Conservation (phyloP, 805 yeast genomes). For the Yarrowia sp. region DNA sequence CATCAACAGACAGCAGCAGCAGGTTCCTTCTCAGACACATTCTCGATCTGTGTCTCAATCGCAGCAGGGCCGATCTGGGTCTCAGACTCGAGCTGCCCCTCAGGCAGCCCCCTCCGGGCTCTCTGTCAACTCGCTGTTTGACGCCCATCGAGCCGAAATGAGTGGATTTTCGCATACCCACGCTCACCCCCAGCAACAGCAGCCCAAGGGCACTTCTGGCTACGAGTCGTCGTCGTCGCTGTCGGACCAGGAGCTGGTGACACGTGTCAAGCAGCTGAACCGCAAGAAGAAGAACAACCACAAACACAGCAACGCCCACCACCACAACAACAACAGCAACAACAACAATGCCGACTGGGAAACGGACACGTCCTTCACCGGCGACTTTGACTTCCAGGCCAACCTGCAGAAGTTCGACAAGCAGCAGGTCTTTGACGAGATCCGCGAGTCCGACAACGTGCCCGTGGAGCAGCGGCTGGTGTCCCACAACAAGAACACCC, state of each 20-base stretch:
- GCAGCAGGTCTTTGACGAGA: slow-evolving; percentile 75
- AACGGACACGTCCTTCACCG: slow-evolving; percentile 28
- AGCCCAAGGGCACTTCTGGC: slow-evolving; percentile 1
- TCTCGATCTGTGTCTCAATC: background rate
- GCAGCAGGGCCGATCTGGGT: background rate
- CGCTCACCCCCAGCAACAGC: background rate
- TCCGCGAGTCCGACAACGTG: slow-evolving; percentile 67
- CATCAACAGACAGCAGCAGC: no score
- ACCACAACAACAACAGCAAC: slow-evolving; percentile 1
- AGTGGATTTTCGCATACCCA: slow-evolving; percentile 1
- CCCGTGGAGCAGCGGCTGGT: slow-evolving; percentile 71
- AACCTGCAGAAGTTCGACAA: slow-evolving; percentile 85
- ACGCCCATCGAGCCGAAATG: slow-evolving; percentile 33
- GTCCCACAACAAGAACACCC: slow-evolving; percentile 62
- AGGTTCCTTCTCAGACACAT: background rate
- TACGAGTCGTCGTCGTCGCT: slow-evolving; percentile 22
- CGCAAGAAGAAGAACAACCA: slow-evolving; percentile 12
- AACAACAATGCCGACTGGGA: slow-evolving; percentile 30
- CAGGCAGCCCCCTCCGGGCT: slow-evolving; percentile 1
- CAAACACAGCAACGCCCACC: slow-evolving; percentile 1
- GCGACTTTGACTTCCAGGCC: slow-evolving; percentile 86
- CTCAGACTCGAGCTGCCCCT: background rate
- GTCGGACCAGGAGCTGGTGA: slow-evolving; percentile 30
- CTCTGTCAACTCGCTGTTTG: slow-evolving; percentile 29
- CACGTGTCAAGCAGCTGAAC: slow-evolving; percentile 27